Conservation (phyloP, 2,329 filamentous ascomycete species). For the Ophioceras dolichostomum region DNA sequence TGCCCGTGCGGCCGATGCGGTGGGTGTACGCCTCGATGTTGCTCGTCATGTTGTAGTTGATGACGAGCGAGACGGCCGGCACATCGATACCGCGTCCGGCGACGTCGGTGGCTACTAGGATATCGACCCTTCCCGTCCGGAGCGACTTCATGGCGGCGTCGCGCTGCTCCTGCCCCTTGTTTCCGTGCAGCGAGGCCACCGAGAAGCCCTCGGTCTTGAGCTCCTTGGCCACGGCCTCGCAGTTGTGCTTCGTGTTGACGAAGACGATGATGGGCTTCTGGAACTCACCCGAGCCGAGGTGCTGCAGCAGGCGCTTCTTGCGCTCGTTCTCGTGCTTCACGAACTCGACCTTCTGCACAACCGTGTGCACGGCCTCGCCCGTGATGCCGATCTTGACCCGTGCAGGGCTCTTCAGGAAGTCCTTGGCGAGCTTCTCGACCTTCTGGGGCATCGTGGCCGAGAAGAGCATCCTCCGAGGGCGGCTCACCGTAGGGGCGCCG, state of each 20-base stretch:
- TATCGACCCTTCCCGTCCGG: slow-evolving; percentile 66
- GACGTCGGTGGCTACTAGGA: slow-evolving; percentile 90
- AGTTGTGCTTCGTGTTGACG: slow-evolving; percentile 99
- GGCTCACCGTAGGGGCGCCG: slow-evolving; percentile 45
- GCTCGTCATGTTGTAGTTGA: slow-evolving; percentile 98
- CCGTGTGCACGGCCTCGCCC: slow-evolving; percentile 92
- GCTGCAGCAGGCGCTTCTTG: slow-evolving; percentile 91
- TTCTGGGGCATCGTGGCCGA: slow-evolving; percentile 93
- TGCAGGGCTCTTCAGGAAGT: slow-evolving; percentile 85
- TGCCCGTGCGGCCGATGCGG: slow-evolving; percentile 89
- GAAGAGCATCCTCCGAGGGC: slow-evolving; percentile 99
- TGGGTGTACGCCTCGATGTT: slow-evolving; percentile 95
- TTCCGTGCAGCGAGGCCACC: slow-evolving; percentile 82
- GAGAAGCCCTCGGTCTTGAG: slow-evolving; percentile 91
- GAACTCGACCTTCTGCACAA: slow-evolving; percentile 94
- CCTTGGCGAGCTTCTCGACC: slow-evolving; percentile 92
- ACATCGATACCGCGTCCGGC: slow-evolving; percentile 98
- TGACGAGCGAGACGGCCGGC: slow-evolving; percentile 79
- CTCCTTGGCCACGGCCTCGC: slow-evolving; percentile 85
- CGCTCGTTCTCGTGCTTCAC: slow-evolving; percentile 83
- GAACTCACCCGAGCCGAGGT: slow-evolving; percentile 71
- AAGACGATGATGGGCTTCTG: slow-evolving; percentile 92
- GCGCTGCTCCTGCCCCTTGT: slow-evolving; percentile 95
- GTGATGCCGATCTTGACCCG: slow-evolving; percentile 90
- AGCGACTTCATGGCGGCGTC: slow-evolving; percentile 84